Percentiles rank a stretch among this genome's conserved stretches.
Evolutionary conservation across 2,329 filamentous ascomycete species (phyloP).

Genomic region (Sporothrix brasiliensis): DNA sequence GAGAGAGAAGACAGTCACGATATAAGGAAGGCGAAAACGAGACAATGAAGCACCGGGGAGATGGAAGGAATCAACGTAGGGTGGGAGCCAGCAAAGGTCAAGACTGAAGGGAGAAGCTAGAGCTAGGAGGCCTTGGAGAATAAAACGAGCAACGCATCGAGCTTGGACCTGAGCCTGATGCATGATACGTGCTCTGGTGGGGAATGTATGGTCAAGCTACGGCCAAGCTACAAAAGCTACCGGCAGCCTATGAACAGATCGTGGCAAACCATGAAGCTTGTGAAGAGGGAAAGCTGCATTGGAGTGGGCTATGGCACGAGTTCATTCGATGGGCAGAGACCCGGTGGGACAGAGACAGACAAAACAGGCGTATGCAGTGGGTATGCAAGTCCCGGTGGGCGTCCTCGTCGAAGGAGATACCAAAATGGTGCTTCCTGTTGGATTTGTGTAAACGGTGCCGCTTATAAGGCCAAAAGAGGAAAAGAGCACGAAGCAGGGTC

Average conservation of each 20-base stretch:
- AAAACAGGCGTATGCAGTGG: background rate
- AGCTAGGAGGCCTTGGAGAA: background rate
- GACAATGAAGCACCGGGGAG: background rate
- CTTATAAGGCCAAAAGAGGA: constrained; percentile 17
- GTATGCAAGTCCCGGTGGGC: background rate
- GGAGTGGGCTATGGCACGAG: background rate
- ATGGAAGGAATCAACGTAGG: background rate
- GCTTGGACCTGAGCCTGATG: background rate
- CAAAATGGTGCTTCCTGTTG: constrained; percentile 8
- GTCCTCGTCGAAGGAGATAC: constrained; percentile 1
- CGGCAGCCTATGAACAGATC: constrained; percentile 12
- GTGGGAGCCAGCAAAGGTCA: background rate
- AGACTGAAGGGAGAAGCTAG: background rate
- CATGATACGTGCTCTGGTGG: constrained; percentile 14
- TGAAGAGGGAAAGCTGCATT: background rate
- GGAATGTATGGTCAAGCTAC: background rate
- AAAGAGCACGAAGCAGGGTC: constrained; percentile 6
- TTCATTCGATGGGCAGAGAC: background rate
- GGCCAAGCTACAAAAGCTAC: constrained; percentile 21
- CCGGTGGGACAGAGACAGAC: too few relatives aligned
- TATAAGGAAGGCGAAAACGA: background rate
- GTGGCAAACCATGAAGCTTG: constrained; percentile 6
- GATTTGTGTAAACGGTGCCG: constrained; percentile 4
- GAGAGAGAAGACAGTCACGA: too few relatives aligned
- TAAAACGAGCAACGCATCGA: too few relatives aligned